Evolutionary conservation across 306 rosid species (phyloP).

Genomic region (Quercus robur): DNA sequence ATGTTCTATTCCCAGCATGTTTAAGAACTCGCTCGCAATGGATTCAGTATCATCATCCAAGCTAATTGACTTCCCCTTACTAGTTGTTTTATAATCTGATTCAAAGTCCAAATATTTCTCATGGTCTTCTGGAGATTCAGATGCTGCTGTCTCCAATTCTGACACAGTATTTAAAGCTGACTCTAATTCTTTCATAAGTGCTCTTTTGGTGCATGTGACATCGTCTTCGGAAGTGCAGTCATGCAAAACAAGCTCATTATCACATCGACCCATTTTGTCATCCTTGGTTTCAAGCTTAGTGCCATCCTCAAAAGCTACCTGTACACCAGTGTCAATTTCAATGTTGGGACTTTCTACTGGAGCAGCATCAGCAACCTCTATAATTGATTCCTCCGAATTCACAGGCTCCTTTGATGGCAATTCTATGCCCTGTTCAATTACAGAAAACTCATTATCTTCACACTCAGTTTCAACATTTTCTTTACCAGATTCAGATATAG

Average conservation of each 20-base stretch:
- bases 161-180: constrained; percentile 56
- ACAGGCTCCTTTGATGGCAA: constrained; percentile 34
- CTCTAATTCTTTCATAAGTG: constrained; percentile 73
- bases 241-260: constrained; percentile 23
- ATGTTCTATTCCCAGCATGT: constrained; percentile 56
- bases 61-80: constrained; percentile 41
- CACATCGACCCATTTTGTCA: constrained; percentile 29
- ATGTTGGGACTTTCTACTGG: constrained; percentile 16
- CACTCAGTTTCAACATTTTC: constrained; percentile 29
- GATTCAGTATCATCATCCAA: constrained; percentile 66
- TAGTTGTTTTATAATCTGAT: constrained; percentile 14
- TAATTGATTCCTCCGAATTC: constrained; percentile 30
- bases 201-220: constrained; percentile 46
- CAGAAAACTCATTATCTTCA: constrained; percentile 46
- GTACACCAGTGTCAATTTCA: constrained; percentile 28
- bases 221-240: constrained; percentile 28
- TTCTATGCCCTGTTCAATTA: constrained; percentile 55
- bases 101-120: constrained; percentile 31
- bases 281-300: constrained; percentile 23
- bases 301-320: constrained; percentile 28
- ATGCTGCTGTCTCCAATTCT: constrained; percentile 52
- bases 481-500: constrained; percentile 24
- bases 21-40: constrained; percentile 70
- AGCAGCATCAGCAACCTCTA: constrained; percentile 38
- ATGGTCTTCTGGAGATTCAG: constrained; percentile 57